phyloP scores from a whole-genome alignment of 2,329 filamentous ascomycete species.

The Colletotrichum cuscutae region DNA sequence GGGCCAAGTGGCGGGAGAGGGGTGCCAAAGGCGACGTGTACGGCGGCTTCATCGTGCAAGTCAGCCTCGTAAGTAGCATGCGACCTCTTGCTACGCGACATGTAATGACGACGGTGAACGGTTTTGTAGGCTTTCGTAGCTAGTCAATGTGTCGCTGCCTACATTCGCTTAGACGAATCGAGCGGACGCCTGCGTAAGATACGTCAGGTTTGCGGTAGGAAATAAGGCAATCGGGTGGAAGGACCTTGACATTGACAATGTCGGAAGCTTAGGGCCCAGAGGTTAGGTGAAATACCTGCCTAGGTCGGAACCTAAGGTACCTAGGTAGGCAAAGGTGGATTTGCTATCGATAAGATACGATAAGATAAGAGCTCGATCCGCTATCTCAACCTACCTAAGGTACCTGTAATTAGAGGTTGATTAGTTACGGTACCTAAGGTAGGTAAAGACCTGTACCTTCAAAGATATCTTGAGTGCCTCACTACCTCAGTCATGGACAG shows the following conservation, averaged over 20 bases:
- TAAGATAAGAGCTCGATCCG: neutral
- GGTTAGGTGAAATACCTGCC: neutral
- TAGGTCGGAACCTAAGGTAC: too few relatives aligned
- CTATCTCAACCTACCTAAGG: too few relatives aligned
- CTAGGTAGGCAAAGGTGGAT: neutral
- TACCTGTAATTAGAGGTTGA: too few relatives aligned
- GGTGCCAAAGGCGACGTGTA: conserved; percentile 85
- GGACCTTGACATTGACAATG: neutral
- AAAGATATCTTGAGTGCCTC: too few relatives aligned
- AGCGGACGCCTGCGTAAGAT: neutral
- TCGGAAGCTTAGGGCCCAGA: too few relatives aligned
- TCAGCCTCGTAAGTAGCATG: conserved; percentile 83
- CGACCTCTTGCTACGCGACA: conserved; percentile 71
- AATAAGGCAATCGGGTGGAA: neutral
- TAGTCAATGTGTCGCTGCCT: neutral
- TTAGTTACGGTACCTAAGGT: too few relatives aligned
- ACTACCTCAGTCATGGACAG: too few relatives aligned
- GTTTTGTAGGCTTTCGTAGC: neutral
- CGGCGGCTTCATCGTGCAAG: conserved; percentile 71
- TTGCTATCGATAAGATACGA: neutral
- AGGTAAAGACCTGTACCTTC: too few relatives aligned
- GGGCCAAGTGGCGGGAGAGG: conserved; percentile 82
- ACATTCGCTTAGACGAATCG: neutral
- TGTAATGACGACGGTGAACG: neutral
- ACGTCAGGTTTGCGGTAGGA: neutral